These are phyloP conservation scores for Cyclocybe aegerita DNA, from an alignment of 768 basidiomycete genomes.

Conservation along the genomic window DNA sequence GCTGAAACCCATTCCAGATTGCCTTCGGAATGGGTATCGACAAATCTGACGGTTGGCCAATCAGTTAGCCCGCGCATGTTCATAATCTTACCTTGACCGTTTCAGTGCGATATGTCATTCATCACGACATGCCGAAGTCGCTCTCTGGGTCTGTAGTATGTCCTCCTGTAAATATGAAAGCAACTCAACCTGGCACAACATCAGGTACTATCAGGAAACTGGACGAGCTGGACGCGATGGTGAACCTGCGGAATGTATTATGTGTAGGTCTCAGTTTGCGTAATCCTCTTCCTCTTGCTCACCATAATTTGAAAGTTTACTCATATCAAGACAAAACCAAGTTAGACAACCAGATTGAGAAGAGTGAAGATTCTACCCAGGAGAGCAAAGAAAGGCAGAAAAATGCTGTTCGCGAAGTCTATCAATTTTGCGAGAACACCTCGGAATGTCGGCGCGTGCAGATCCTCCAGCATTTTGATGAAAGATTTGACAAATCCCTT, in stretches of 20 bases:
- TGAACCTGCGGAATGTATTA: slow-evolving; percentile 75
- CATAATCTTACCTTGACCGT: slow-evolving; percentile 1
- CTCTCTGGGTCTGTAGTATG: slow-evolving; percentile 67
- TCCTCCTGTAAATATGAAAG: background rate
- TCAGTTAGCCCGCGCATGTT: background rate
- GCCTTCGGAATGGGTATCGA: slow-evolving; percentile 99
- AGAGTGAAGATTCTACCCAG: slow-evolving; percentile 42
- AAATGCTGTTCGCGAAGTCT: slow-evolving; percentile 64
- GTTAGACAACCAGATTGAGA: slow-evolving; percentile 61
- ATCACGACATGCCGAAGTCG: slow-evolving; percentile 77
- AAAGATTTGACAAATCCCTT: slow-evolving; percentile 64
- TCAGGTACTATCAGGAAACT: slow-evolving; percentile 92
- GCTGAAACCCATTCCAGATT: slow-evolving; percentile 45
- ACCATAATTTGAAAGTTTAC: slow-evolving; percentile 53
- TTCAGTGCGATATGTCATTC: slow-evolving; percentile 89
- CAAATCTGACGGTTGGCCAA: slow-evolving; percentile 65
- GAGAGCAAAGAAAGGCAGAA: slow-evolving; percentile 69
- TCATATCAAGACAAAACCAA: slow-evolving; percentile 54
- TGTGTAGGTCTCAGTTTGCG: slow-evolving; percentile 55
- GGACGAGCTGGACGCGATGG: slow-evolving; percentile 96
- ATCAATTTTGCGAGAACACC: slow-evolving; percentile 78
- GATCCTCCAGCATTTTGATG: slow-evolving; percentile 86
- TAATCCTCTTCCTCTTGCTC: slow-evolving; percentile 3
- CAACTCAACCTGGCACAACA: slow-evolving; percentile 5
- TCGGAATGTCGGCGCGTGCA: slow-evolving; percentile 86